Evolutionary conservation across 345 rosid species (phyloP).

Genomic region (Microthlaspi erraticum): DNA sequence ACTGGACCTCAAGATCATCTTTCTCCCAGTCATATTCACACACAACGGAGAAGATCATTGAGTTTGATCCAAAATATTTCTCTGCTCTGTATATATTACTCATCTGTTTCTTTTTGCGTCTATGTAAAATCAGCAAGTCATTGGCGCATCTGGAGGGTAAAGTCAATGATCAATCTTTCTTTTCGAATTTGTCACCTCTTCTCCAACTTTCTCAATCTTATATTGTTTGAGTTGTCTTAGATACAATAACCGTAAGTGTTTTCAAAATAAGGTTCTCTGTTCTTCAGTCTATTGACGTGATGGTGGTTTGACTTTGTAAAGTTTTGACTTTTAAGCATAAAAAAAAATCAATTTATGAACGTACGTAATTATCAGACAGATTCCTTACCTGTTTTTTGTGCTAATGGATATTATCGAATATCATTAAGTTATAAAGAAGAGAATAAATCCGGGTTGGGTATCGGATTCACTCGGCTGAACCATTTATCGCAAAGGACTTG

Average conservation of each 20-base stretch:
- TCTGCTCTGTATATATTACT: slow-evolving; percentile 15
- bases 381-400: background rate
- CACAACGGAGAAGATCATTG: slow-evolving; percentile 40
- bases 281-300: too few species aligned
- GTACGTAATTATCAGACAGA: background rate
- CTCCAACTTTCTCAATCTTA: background rate
- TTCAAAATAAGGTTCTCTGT: too few species aligned
- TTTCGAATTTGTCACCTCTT: background rate
- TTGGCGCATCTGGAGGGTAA: slow-evolving; percentile 94
- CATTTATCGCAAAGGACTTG: background rate
- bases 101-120: background rate
- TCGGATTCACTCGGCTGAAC: background rate
- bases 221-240: too few species aligned
- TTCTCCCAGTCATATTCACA: slow-evolving; percentile 86
- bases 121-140: slow-evolving; percentile 62
- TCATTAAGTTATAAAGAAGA: background rate
- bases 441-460: slow-evolving; percentile 26
- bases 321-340: too few species aligned
- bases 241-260: too few species aligned
- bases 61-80: too few species aligned
- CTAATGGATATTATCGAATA: slow-evolving; percentile 22
- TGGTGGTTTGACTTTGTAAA: too few species aligned
- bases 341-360: too few species aligned
- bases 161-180: slow-evolving; percentile 12
- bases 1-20: slow-evolving; percentile 71